Base-by-base conservation (phyloP, 1,284 basidiomycete genomes). In the Pisolithus thermaeus region DNA sequence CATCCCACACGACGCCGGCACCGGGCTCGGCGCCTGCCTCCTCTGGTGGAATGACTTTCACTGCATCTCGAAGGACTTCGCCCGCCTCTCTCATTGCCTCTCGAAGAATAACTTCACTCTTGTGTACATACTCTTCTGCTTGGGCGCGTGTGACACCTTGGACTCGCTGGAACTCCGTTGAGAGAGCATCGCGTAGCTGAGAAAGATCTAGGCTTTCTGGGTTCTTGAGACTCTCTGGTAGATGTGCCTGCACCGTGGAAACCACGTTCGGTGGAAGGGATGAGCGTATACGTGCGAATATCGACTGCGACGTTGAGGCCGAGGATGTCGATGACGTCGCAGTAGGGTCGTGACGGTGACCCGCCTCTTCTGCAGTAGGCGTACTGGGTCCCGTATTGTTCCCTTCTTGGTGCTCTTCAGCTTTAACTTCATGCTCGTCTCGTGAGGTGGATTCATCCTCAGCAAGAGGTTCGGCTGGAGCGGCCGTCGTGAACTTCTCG, bases 41-140 rank as follows among this genome's bases (percentile, higher is more conserved):
- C 40, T 87, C 84, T 0, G 92, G 92, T 1, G 93, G 93, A 8
- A 97, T 75, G 47, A 97, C 85, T 65, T 90, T 90, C 59, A 97
- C 90, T 9, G 91, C 92, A 47, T 93, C 90, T 52, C 82, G 81
- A 30, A 92, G 68, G 51, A 84, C 89, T 51, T 85, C 85, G 16
- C 85, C 79, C 5, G 90, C 86, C 58, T 85, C 83, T 58, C 79
- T 85, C 68, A 90, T 69, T 14, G 73, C 84, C 54, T 86, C 85
- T 40, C 81, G 77, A 28, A 95, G 66, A 39, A 90, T 67, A 18
- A 71, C 79, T 62, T 92, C 90, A 58, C 87, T 86, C 69, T 83
- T 85, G 58, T 85, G 83, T 14, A 87, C 87, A 57, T 92, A 87
- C 62, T 89, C 90, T 66, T 92, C 90, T 3, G 90, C 88, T 61